Evolutionary conservation across 179 eudicot genomes (phyloP), one percentile per base, ranked within the genome.

Genomic region (Gypsophila paniculata): DNA sequence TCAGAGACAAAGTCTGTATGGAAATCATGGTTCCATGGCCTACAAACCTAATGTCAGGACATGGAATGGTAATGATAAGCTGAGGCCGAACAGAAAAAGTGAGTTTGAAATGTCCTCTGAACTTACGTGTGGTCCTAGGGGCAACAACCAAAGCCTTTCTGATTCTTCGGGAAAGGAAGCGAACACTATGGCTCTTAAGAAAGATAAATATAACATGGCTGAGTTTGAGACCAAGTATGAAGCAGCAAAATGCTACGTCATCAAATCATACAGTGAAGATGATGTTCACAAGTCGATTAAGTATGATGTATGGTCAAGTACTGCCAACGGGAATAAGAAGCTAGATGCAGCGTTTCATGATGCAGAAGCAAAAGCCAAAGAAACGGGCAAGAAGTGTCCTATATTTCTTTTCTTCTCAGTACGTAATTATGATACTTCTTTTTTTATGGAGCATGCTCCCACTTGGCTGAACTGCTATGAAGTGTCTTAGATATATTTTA

Each of bases 201-300:
- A 61, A 73, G 86, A 85, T 55, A 73, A 73, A 61, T 91, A 84
- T 73, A 91, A 91, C 72, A 26, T 72, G 51, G 79, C 79, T 65
- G 93, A 85, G 4, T 91, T 93, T 61, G 77, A 73, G 70, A 84
- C 77, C 9, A 78, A 85, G 39, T 93, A 88, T 72, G 86, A 84
- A 17, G 73, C 78, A 70, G 97, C 97, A 11, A 93, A 88, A 75
- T 93, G 91, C 67, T 91, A 71, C 38, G 83, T 93, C 74, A 89
- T 93, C 46, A 93, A 93, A 79, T 93, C 98, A 3, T 93, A 86
- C 65, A 91, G 98, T 80, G 98, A 93, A 86, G 97, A 91, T 76
- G 97, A 93, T 77, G 75, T 93, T 63, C 98, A 93, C 72, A 93
- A 86, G 79, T 86, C 91, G 76, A 75, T 91, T 57, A 93, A 93